phyloP scores from a whole-genome alignment of 805 yeast genomes.

The Candida rishiriensis region DNA sequence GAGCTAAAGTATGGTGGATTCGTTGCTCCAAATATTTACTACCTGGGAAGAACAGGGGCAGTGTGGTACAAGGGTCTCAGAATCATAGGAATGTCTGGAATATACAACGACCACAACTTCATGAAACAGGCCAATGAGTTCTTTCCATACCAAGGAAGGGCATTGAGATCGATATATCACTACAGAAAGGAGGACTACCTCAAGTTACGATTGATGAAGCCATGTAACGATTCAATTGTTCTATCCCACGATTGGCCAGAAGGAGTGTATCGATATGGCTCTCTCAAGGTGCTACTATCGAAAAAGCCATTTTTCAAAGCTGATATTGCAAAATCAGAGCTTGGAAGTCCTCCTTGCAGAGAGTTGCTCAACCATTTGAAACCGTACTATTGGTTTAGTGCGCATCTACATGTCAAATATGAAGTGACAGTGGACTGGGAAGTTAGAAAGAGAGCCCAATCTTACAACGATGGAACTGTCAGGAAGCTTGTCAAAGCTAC shows the following conservation, averaged over 20 bases:
- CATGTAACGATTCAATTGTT: constrained; percentile 43
- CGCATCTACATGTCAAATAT: constrained; percentile 79
- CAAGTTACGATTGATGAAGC: constrained; percentile 43
- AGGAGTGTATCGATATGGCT: constrained; percentile 65
- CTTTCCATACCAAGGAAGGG: constrained; percentile 43
- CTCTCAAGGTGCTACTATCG: constrained; percentile 43
- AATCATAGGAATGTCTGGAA: constrained; percentile 84
- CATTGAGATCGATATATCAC: constrained; percentile 66
- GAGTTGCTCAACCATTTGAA: constrained; percentile 45
- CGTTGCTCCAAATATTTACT: constrained; percentile 86
- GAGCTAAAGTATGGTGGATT: constrained; percentile 85
- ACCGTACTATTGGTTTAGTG: constrained; percentile 82
- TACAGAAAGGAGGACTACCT: constrained; percentile 59
- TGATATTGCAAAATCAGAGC: constrained; percentile 53
- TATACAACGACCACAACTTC: constrained; percentile 54
- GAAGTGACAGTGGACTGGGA: constrained; percentile 45
- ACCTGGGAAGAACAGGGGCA: constrained; percentile 72
- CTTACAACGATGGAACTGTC: constrained; percentile 1
- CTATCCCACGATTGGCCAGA: constrained; percentile 95
- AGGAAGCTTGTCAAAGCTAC: constrained; percentile 4
- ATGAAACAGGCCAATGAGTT: constrained; percentile 36
- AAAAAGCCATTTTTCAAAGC: constrained; percentile 61
- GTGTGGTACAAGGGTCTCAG: constrained; percentile 71
- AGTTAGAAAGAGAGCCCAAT: constrained; percentile 5
- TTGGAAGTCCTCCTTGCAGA: constrained; percentile 73